phyloP scores from a whole-genome alignment of 2,329 filamentous ascomycete species.

The Xylogone sp. region DNA sequence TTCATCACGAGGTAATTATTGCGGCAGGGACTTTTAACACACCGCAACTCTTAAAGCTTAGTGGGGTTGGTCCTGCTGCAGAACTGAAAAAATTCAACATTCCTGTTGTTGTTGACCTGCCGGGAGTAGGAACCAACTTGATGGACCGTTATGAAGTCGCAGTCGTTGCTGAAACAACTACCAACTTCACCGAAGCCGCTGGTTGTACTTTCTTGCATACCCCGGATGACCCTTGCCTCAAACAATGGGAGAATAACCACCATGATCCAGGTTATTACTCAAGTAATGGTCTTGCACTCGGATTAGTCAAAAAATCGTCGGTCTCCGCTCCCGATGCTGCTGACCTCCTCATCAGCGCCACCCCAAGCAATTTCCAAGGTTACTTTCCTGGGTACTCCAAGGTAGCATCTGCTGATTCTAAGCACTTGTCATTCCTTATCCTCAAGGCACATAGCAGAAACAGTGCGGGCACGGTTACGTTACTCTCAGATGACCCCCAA shows the following conservation, averaged over 20 bases:
- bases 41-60: slow-evolving; percentile 43
- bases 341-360: slow-evolving; percentile 30
- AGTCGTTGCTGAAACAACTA: slow-evolving; percentile 37
- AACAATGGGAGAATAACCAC: slow-evolving; percentile 11
- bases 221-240: slow-evolving; percentile 31
- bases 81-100: slow-evolving; percentile 42
- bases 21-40: slow-evolving; percentile 44
- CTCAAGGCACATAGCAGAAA: slow-evolving; percentile 63
- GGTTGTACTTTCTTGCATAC: slow-evolving; percentile 32
- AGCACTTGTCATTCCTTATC: slow-evolving; percentile 34
- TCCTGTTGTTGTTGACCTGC: slow-evolving; percentile 49
- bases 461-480: slow-evolving; percentile 53
- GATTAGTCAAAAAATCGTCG: slow-evolving; percentile 15
- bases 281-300: slow-evolving; percentile 48
- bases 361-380: slow-evolving; percentile 29
- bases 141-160: slow-evolving; percentile 52
- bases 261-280: slow-evolving; percentile 21
- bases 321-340: slow-evolving; percentile 36
- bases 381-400: slow-evolving; percentile 38
- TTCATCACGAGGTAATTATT: slow-evolving; percentile 42
- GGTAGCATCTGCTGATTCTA: slow-evolving; percentile 30
- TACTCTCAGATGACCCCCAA: slow-evolving; percentile 57
- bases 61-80: slow-evolving; percentile 38
- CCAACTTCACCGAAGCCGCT: slow-evolving; percentile 28
- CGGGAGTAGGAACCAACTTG: slow-evolving; percentile 60